A percentile compares a stretch with the other conserved stretches of the same genome.
Evolutionary conservation across 2,329 filamentous ascomycete genomes (phyloP).

Genomic region (Xylaria sp.): DNA sequence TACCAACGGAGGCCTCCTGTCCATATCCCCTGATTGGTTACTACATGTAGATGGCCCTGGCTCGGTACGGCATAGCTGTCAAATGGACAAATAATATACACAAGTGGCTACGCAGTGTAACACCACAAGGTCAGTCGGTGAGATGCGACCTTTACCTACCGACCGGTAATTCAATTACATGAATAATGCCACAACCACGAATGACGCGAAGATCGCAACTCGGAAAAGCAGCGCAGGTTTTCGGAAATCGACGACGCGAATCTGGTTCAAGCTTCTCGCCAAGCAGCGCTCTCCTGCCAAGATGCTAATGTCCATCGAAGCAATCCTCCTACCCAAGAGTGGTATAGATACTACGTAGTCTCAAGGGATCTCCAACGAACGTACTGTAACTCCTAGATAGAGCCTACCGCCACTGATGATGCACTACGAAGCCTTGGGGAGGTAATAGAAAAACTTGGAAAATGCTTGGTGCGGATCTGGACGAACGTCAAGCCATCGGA

Average conservation of each 20-base stretch:
- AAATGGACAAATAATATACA: background rate
- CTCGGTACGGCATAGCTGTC: background rate
- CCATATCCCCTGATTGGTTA: background rate
- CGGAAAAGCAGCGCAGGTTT: background rate
- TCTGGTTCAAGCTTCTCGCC: slow-evolving; percentile 18
- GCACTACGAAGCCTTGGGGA: background rate
- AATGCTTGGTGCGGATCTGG: background rate
- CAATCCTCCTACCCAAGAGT: background rate
- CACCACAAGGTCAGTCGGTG: slow-evolving; percentile 11
- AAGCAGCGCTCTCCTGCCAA: slow-evolving; percentile 21
- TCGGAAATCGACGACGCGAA: background rate
- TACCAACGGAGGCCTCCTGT: slow-evolving; percentile 2
- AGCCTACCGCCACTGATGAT: background rate
- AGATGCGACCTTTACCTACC: background rate
- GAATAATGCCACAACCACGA: background rate
- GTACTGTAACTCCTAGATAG: background rate
- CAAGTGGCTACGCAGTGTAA: background rate
- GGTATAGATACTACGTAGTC: background rate
- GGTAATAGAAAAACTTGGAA: background rate
- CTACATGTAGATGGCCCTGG: background rate
- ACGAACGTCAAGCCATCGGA: background rate
- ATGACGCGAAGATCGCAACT: slow-evolving; percentile 9
- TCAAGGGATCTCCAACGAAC: background rate
- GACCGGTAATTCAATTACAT: background rate
- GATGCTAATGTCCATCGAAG: slow-evolving; percentile 2